Evolutionary conservation across 805 yeast genomes (phyloP), one percentile per base, ranked within the genome.

Genomic region (Scheffersomyces ergatensis): DNA sequence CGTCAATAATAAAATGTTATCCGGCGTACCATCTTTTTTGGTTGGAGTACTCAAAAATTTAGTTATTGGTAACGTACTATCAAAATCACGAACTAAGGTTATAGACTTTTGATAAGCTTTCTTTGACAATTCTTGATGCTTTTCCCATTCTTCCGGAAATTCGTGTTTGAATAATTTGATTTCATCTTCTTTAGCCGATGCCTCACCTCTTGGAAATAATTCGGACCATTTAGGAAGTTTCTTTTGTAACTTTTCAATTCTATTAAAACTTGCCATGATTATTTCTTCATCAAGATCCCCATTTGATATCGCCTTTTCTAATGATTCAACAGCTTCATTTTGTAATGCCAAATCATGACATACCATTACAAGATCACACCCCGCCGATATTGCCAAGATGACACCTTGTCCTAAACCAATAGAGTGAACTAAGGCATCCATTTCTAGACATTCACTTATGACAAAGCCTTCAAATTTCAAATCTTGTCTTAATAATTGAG

Each of bases 391-490:
- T 2, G 85, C 82, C 51, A 78, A 64, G 6, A 78, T 72, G 0
- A 80, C 82, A 8, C 85, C 85, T 55, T 80, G 85, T n/a, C 82
- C 79, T 27, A 80, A 64, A 4, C 85, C 85, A 37, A 80, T 74
- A n/a, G 78, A 76, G 40, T 77, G 80, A 54, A 77, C 77, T 18
- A 80, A 60, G 1, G 83, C 78, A 43, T 80, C 85, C 77, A 80
- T 70, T 51, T 80, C 83, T 36, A 80, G 60, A 49, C 85, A 80
- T 50, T 80, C 85, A 43, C 78, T 69, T 13, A 80, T 60, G 12
- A 77, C 82, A 19, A 79, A 72, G 2, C 85, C 85, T 11, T 77
- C 65, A 50, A 76, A 80, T 1, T 70, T 67, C 46, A 80, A 51
- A 26, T 78, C 78, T 24, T 67, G 63, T 23, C 85, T 56, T 27